Evolutionary conservation across 2,329 filamentous ascomycete species (phyloP), one percentile per base, ranked within the genome.

Genomic region (Diaporthe vaccinii): DNA sequence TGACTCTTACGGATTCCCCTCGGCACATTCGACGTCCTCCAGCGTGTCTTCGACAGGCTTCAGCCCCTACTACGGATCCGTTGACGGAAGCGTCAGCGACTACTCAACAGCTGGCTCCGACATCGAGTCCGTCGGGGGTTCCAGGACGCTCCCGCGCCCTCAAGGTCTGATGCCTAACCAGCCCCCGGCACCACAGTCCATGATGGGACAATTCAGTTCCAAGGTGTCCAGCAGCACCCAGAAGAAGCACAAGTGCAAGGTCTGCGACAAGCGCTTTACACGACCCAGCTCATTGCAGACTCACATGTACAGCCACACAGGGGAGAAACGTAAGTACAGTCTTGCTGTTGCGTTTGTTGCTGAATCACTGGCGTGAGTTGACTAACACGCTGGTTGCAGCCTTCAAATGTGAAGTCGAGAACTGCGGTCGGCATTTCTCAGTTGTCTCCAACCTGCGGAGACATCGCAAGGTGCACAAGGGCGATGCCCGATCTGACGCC

Each of bases 241-340:
- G 83, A 98, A 98, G 92, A 98, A 98, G 89, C 97, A 98, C 87
- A 98, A 98, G 88, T 98, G 96, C 91, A 98, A 98, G 87, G 94
- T 98, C 76, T 98, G 96, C 87, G 96, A 98, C 85, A 98, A 98
- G 90, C 92, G 96, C 58, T 98, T 98, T 84, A 98, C 96, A 2
- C 91, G 96, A 73, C 96, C 96, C 1, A 98, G 95, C 82, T 98
- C 96, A 20, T 85, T 98, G 53, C 96, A 98, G 83, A 98, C 96
- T 44, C 96, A 98, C 83, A 98, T 98, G 94, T 98, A 98, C 86
- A 98, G 95, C 85, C 96, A 98, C 82, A 98, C 96, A 74, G 96
- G 96, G 82, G 96, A 98, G 85, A 98, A 98, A 87, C 96, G 95
- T 98, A 91, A 89, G 95, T 92, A 58, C 59, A 15, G 39, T 10